Percentiles rank a stretch among this genome's conserved stretches.
Conservation (phyloP, 2,329 filamentous ascomycete species). For the Ilyonectria sp. region DNA sequence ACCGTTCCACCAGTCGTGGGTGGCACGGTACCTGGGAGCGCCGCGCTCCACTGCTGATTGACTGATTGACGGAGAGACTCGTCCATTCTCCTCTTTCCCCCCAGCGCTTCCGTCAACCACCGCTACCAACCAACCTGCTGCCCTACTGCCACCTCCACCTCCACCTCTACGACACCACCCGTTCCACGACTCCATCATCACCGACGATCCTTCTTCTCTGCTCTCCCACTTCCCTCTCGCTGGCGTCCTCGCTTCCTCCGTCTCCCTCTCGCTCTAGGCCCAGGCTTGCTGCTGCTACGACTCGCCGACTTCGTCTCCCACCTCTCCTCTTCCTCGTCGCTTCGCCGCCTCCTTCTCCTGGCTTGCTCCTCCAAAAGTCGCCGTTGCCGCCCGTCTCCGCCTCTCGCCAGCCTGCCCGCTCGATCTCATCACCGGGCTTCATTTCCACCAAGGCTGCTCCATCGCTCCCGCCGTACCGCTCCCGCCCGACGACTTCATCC, state of each 20-base stretch:
- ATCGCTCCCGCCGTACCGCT: neutral
- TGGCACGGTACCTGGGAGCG: constrained; percentile 27
- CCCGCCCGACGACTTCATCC: constrained; percentile 5
- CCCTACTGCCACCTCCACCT: constrained; percentile 26
- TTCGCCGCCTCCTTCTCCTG: constrained; percentile 4
- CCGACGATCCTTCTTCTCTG: constrained; percentile 23
- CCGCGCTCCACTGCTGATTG: constrained; percentile 13
- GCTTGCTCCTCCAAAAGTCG: constrained; percentile 10
- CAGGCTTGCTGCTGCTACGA: constrained; percentile 5
- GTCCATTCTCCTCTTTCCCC: constrained; percentile 15
- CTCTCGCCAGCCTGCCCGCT: constrained; percentile 1
- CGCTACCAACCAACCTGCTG: constrained; percentile 5
- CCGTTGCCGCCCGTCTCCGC: constrained; percentile 26
- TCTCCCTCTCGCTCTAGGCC: constrained; percentile 10
- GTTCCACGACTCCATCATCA: constrained; percentile 26
- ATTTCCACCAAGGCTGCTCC: constrained; percentile 9
- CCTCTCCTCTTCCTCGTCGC: neutral
- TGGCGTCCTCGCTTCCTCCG: neutral
- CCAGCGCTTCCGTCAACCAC: constrained; percentile 28
- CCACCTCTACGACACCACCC: constrained; percentile 27
- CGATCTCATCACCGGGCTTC: constrained; percentile 1
- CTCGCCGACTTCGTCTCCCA: constrained; percentile 1
- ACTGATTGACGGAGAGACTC: constrained; percentile 13
- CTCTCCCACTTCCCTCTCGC: constrained; percentile 6
- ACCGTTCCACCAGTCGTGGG: constrained; percentile 17